phyloP scores from a whole-genome alignment of 345 rosid species.

The Angophora floribunda region DNA sequence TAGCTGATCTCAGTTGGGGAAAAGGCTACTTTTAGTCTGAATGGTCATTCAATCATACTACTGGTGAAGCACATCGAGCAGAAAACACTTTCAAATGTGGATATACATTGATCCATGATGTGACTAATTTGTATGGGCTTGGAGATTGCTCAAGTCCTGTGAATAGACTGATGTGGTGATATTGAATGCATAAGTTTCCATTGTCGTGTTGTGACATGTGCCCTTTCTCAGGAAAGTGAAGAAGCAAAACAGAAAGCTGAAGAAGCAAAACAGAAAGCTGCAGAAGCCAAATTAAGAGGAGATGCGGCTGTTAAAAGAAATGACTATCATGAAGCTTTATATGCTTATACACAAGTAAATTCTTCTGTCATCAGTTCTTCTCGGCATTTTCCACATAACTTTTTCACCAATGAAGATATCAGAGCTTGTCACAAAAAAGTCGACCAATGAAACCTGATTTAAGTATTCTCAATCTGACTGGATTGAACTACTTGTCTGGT shows the following conservation, averaged over 20 bases:
- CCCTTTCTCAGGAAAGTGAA: slow-evolving; percentile 46
- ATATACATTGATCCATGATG: not conserved
- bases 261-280: slow-evolving; percentile 81
- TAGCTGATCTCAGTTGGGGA: not conserved
- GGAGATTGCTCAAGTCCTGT: not conserved
- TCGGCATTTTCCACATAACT: not conserved
- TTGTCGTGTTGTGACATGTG: not conserved
- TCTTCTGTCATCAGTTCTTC: not conserved
- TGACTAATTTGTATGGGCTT: not conserved
- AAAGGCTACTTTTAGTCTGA: not conserved
- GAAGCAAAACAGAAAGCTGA: slow-evolving; percentile 77
- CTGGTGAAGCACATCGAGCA: not conserved
- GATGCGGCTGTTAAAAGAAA: slow-evolving; percentile 63
- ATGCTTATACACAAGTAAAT: slow-evolving; percentile 76
- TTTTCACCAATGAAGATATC: not conserved
- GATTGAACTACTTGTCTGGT: not conserved
- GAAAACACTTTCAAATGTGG: not conserved
- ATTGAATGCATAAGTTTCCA: not conserved
- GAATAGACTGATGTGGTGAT: not conserved
- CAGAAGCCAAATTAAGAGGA: slow-evolving; percentile 91
- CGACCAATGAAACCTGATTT: not conserved
- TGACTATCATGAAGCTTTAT: slow-evolving; percentile 50
- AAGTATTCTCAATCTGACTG: not conserved
- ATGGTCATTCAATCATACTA: not conserved
- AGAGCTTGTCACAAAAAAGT: not conserved